Evolutionary conservation across 345 rosid species (phyloP), one percentile per base, ranked within the genome.

Genomic region (Nasturtium officinale): DNA sequence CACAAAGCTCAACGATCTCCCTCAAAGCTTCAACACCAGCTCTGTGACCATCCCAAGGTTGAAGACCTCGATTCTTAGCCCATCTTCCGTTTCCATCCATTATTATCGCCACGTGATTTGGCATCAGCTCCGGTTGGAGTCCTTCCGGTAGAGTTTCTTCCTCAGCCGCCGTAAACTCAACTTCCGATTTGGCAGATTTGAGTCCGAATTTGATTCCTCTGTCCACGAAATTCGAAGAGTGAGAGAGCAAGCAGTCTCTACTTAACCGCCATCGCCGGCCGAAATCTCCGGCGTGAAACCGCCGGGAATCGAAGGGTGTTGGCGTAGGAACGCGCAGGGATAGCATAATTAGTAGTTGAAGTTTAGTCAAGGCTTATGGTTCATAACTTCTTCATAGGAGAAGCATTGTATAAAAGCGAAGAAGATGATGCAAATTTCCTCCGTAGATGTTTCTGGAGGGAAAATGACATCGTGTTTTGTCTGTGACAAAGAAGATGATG

Each of bases 21-120:
- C 74, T 83, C 25, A 91, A 37, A 47, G 96, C 83, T 69, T 72
- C 71, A 7, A 82, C 87, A 1, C 97, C 93, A 0, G 89, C 93
- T 75, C 80, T 85, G 61, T 87, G 93, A 12, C 97, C 97, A 1
- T 79, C 83, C 25, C 81, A 65, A 21, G 89, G 28, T 43, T 73
- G 79, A 58, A 84, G 47, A 20, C 93, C 96, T 13, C 73, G 73
- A 66, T 80, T 82, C 59, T 79, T 77, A 7, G 94, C 92, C 92
- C 94, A 91, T 75, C 93, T 73, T 11, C 77, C 96, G 55, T 86
- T 91, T 4, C 97, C 96, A 33, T 87, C 97, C 96, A 91, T 89
- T 54, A 91, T 87, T 38, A 89, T 75, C 50, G 97, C 96, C 50
- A 91, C 96, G 55, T 91, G 96, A 43, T 80, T 83, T 50, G 97